Conservation (phyloP, 2,329 filamentous ascomycete genomes). For the Fusarium verticillioides region DNA sequence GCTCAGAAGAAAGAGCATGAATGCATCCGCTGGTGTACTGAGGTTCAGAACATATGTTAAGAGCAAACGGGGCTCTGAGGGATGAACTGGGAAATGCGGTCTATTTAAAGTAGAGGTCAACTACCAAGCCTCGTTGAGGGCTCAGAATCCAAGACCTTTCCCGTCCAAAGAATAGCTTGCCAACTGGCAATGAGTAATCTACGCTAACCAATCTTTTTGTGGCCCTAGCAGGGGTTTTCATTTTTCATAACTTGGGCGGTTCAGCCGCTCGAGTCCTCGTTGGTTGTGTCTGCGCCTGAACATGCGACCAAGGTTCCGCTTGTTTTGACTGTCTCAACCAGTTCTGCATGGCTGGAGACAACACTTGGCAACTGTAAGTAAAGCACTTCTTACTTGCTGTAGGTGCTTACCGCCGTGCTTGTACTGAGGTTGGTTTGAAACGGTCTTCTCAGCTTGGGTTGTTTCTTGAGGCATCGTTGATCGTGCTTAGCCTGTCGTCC, state of each 20-base stretch:
- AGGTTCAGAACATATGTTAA: no score
- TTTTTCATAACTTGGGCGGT: background rate
- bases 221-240: rapidly evolving
- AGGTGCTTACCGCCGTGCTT: background rate
- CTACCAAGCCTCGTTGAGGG: no score
- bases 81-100: rapidly evolving
- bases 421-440: rapidly evolving
- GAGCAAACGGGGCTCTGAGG: rapidly evolving
- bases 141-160: rapidly evolving
- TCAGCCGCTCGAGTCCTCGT: background rate
- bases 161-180: rapidly evolving
- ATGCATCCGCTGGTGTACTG: rapidly evolving
- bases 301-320: background rate
- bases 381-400: rapidly evolving
- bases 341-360: background rate
- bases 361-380: background rate
- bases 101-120: background rate
- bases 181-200: rapidly evolving
- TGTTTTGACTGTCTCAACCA: background rate
- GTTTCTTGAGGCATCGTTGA: background rate
- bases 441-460: rapidly evolving
- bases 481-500: rapidly evolving
- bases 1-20: rapidly evolving
- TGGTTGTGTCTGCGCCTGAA: background rate
- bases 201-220: rapidly evolving